Base-by-base conservation (phyloP, 257 asterid genomes). In the Mitragyna speciosa region DNA sequence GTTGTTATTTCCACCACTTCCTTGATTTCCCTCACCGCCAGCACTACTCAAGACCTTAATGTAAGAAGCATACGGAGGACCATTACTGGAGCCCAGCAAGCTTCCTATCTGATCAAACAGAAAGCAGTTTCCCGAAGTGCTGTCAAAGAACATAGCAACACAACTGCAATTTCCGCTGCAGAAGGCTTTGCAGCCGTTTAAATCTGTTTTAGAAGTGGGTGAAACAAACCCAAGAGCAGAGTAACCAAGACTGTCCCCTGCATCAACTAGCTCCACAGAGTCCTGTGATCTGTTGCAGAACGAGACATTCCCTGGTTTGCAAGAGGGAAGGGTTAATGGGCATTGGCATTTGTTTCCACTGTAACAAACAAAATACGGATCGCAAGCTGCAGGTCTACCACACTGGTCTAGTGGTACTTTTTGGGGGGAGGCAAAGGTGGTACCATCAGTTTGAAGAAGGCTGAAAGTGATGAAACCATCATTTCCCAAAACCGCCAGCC, bases 341-440 rank as follows among this genome's bases (percentile, higher is more conserved):
- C 98, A 94, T 78, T 87, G 94, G 77, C 98, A 94, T 51, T 15
- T 81, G 73, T 87, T 94, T 16, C 95, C 96, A 7, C 90, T 83
- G 77, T 79, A 85, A 83, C 98, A 94, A 1, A 89, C 82, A 31
- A 54, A 79, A 76, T 86, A 92, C 1, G 97, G 92, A 64, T 89
- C 95, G 76, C 98, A 94, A n/a, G 97, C 94, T 36, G 97, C 83
- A 0, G 97, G 97, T 15, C 91, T 87, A 41, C 93, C 84, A 63
- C 98, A 94, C 51, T 80, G 87, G 79, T 94, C 92, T 51, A 81
- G 84, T 14, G 99, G 99, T 78, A 96, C 91, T 83, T 41, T 89
- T 14, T 82, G 84, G 5, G 85, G 8, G 1, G 97, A 88, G 28
- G 90, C 87, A 49, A 31, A 75, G 7, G 80, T 2, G 16, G 90